Evolutionary conservation across 148 eudicot species (phyloP), one percentile per base, ranked within the genome.

Genomic region (Gaultheria prostrata): DNA sequence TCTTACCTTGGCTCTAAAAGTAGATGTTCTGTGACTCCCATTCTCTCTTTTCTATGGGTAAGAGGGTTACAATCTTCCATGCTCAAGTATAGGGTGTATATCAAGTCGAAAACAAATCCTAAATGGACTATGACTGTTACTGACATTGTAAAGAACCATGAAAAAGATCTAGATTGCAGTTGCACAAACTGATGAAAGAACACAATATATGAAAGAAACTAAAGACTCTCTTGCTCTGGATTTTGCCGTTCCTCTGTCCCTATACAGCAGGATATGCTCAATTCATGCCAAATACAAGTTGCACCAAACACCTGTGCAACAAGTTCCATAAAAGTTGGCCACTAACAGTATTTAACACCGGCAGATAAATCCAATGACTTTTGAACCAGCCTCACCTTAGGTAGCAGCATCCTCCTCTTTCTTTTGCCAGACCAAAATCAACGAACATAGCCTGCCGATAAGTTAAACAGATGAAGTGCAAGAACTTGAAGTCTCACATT

Each of bases 351-450:
- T 33, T 13, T 75, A 21, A 78, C 21, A 57, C 30, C 49, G 8
- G 5, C 82, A 50, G 11, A n/a, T 0, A 8, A 57, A 77, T 43
- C 71, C n/a, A 54, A 71, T 71, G 43, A 24, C n/a, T 30, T 20
- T 57, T 45, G 81, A 79, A 80, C 50, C 39, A 67, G 59, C 61
- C 84, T 20, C 61, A 97, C 99, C 99, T 94, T 75, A 97, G 83
- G 71, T 94, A 97, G 92, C 98, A 97, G 86, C 89, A 82, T 87
- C 98, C 99, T 80, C 89, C 94, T 89, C 95, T 89, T 83, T 97
- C 99, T 87, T 95, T 95, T 57, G 99, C 99, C 84, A 97, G 87
- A 72, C 97, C 99, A 90, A 97, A 97, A 89, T 97, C 94, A 85
- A 95, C 89, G 88, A 94, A 96, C 98, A 94, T 94, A 33, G 99